Evolutionary conservation across 2,329 filamentous ascomycete genomes (phyloP).

Genomic region (Pseudocercospora pini-densiflorae): DNA sequence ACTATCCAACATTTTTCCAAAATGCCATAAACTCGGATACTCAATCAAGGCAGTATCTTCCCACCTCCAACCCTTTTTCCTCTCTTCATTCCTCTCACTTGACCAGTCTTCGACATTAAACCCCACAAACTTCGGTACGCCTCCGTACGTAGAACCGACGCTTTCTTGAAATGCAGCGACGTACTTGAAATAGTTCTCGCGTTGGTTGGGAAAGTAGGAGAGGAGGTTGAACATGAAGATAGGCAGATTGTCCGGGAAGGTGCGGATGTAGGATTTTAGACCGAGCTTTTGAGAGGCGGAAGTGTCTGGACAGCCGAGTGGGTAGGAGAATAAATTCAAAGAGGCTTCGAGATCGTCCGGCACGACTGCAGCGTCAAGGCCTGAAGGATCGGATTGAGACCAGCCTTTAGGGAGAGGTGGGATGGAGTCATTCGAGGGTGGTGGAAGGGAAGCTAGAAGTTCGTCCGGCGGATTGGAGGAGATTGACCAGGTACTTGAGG

Average conservation of each 20-base stretch:
- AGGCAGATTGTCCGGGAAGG: conserved; percentile 25
- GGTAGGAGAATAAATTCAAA: conserved; percentile 20
- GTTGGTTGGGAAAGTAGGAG: conserved; percentile 23
- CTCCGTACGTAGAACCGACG: conserved; percentile 26
- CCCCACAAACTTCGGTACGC: conserved; percentile 21
- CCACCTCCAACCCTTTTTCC: conserved; percentile 21
- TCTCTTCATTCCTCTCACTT: conserved; percentile 18
- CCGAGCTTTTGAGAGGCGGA: background rate
- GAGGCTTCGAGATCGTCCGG: conserved; percentile 28
- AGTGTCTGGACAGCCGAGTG: conserved; percentile 14
- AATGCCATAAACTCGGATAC: conserved; percentile 34
- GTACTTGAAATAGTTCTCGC: conserved; percentile 27
- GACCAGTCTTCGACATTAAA: conserved; percentile 18
- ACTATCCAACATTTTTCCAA: conserved; percentile 32
- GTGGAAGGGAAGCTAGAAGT: conserved; percentile 10
- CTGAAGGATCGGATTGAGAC: conserved; percentile 22
- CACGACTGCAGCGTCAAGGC: conserved; percentile 25
- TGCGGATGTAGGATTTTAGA: conserved; percentile 26
- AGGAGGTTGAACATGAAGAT: conserved; percentile 32
- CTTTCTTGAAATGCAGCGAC: conserved; percentile 25
- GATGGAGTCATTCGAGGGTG: background rate
- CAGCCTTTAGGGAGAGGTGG: conserved; percentile 27
- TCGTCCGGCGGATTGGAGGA: conserved; percentile 20
- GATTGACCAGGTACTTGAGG: conserved; percentile 26
- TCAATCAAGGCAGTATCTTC: conserved; percentile 27